Conservation (phyloP, 202 grass and related monocot species). For the Bolboschoenoplectus hybrid region DNA sequence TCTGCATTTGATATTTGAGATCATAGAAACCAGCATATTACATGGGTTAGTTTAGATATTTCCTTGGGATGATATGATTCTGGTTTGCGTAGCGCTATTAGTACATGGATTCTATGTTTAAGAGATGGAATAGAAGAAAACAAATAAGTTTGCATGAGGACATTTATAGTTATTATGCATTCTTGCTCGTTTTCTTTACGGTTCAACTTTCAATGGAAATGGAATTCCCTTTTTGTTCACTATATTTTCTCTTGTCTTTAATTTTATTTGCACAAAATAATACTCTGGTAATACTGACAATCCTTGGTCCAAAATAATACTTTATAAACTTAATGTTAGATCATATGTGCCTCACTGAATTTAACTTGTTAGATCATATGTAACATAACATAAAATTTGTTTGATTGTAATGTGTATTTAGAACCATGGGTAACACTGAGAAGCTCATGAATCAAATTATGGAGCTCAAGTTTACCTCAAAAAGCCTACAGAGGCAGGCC, state of each 20-base stretch:
- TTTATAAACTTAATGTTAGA: no score
- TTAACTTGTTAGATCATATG: background rate
- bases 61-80: background rate
- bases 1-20: background rate
- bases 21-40: background rate
- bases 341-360: background rate
- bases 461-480: slow-evolving; percentile 95
- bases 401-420: background rate
- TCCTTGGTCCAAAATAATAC: no score
- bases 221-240: background rate
- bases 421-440: slow-evolving; percentile 85
- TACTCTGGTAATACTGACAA: background rate
- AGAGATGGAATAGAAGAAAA: no score
- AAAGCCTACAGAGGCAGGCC: slow-evolving; percentile 86
- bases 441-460: slow-evolving; percentile 98
- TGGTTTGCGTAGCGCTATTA: background rate
- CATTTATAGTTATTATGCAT: background rate
- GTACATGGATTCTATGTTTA: no score
- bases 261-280: background rate
- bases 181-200: background rate
- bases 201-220: background rate
- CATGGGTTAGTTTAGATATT: background rate
- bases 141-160: no score
- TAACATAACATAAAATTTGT: background rate
- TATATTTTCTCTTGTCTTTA: background rate